Evolutionary conservation across 106 monocot genomes (phyloP).

Genomic region (Dioscorea alata): DNA sequence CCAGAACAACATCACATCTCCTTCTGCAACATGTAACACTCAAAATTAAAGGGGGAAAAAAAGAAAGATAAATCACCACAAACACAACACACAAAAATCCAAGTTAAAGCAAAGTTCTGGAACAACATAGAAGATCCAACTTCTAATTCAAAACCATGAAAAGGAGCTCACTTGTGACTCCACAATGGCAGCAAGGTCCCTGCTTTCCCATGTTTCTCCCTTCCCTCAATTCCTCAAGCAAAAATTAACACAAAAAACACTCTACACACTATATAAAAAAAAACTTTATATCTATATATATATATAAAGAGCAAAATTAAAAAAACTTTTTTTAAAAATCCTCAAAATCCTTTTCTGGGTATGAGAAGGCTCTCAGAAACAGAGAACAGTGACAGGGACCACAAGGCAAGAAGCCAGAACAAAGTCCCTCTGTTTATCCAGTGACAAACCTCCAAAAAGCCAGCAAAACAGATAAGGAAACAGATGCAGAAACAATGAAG

Average conservation of each 20-base stretch:
- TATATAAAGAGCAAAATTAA: slow-evolving; percentile 16
- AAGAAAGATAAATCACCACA: too few species aligned
- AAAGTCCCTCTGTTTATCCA: slow-evolving; percentile 7
- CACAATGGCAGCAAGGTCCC: slow-evolving; percentile 98
- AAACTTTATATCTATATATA: neutral
- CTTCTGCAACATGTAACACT: too few species aligned
- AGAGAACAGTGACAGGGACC: slow-evolving; percentile 14
- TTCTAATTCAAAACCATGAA: slow-evolving; percentile 17
- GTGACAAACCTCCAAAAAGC: neutral
- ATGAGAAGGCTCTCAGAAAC: slow-evolving; percentile 15
- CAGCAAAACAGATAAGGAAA: neutral
- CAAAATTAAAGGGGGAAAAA: neutral
- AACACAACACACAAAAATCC: too few species aligned
- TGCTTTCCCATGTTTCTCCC: slow-evolving; percentile 76
- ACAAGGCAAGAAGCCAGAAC: slow-evolving; percentile 15
- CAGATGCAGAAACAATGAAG: slow-evolving; percentile 9
- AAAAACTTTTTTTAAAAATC: slow-evolving; percentile 8
- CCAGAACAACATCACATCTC: neutral
- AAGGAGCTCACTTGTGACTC: slow-evolving; percentile 97
- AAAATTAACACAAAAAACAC: slow-evolving; percentile 1
- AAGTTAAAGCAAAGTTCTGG: too few species aligned
- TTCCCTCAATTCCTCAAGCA: slow-evolving; percentile 13
- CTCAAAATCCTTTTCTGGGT: slow-evolving; percentile 11
- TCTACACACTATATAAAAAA: slow-evolving; percentile 16
- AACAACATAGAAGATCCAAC: slow-evolving; percentile 9